Evolutionary conservation across 2,329 filamentous ascomycete genomes (phyloP), one percentile per base, ranked within the genome.

Genomic region (Phyllosticta citrichinensis): DNA sequence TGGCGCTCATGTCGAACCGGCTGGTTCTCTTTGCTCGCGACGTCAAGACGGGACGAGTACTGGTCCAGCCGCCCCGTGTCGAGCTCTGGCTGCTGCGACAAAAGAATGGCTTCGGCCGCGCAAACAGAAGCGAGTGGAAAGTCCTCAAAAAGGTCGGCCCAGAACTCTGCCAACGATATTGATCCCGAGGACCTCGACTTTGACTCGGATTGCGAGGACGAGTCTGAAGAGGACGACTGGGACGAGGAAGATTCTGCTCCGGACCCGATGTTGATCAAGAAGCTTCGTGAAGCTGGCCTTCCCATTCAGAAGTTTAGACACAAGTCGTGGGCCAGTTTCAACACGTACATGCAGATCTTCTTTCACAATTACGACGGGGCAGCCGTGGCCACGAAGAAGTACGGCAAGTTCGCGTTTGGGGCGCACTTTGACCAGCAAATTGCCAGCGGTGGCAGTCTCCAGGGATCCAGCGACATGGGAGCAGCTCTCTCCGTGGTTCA

Each of bases 1-100:
- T 77, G 0, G 67, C 72, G 4, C 76, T 78, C 72, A 68, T 75
- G 57, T 68, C 69, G 2, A 70, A 66, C 55, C 62, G 70, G 22
- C 55, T 77, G n/a, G 67, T 75, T 24, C 65, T 74, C 14, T 67
- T 77, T 24, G 73, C 77, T n/a, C 71, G 76, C 17, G 75, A 78
- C 64, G 71, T 68, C 8, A 76, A 75, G 63, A 75, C 70, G 33
- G 73, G 74, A 17, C 65, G 66, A 14, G 66, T 75, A 3, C 63
- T 77, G 2, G 66, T 72, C 24, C 67, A 69, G 52, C 74, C 75
- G 1, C 73, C 73, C 0, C 67, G 74, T 52, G 67, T 73, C 24
- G 66, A 76, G 40, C 66, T 71, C 6, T 78, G 75, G 75, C 68
- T 78, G 2, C 60, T 69, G 8, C 69, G 76, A 10, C 66, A 71